These are phyloP conservation scores for Pueraria montana DNA, from an alignment of 306 rosid species.

Conservation along the genomic window DNA sequence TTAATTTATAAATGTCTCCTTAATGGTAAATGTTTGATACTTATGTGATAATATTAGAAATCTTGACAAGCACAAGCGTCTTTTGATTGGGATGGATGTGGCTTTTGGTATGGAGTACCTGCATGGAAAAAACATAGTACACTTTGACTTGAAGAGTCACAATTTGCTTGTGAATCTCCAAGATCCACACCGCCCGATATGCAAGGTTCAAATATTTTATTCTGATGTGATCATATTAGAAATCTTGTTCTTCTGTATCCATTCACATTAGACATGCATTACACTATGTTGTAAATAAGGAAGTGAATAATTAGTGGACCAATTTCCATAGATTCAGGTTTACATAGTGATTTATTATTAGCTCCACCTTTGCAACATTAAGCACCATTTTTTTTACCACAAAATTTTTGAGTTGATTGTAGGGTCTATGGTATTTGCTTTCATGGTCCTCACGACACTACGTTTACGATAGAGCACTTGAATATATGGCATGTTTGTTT, in stretches of 20 bases:
- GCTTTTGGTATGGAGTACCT: conserved; percentile 98
- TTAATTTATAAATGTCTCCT: conserved; percentile 3
- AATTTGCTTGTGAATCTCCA: conserved; percentile 93
- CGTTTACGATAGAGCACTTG: conserved; percentile 17
- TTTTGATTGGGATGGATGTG: conserved; percentile 93
- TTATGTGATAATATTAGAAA: conserved; percentile 59
- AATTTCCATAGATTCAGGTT: conserved; percentile 27
- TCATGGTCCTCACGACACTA: conserved; percentile 25
- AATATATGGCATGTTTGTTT: background rate
- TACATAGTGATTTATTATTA: conserved; percentile 30
- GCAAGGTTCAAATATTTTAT: conserved; percentile 72
- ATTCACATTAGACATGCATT: conserved; percentile 26
- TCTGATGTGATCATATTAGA: conserved; percentile 28
- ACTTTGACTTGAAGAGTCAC: conserved; percentile 97
- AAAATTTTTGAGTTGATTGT: background rate
- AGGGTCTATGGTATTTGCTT: conserved; percentile 18
- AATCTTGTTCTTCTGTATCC: conserved; percentile 24
- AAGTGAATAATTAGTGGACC: conserved; percentile 8
- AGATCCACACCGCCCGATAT: conserved; percentile 93
- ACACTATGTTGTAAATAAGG: background rate
- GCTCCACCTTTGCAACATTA: conserved; percentile 8
- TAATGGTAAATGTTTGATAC: conserved; percentile 26
- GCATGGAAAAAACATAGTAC: conserved; percentile 94
- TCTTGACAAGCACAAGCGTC: conserved; percentile 88
- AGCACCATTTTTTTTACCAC: background rate